phyloP scores from a whole-genome alignment of 1,284 basidiomycete species.

The Cystobasidium sp. region DNA sequence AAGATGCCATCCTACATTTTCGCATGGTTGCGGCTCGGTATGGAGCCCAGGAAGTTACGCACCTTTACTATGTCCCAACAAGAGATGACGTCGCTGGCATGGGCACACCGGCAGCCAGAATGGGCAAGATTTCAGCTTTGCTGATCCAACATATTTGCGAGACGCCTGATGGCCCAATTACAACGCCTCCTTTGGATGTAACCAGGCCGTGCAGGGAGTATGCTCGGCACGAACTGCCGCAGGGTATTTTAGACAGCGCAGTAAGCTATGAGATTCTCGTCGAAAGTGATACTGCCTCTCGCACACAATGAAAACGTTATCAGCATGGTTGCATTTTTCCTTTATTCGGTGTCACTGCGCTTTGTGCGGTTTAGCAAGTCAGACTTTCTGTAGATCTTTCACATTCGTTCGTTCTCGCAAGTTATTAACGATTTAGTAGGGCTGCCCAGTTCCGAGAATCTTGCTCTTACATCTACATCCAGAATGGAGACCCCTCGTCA shows the following conservation, averaged over 20 bases:
- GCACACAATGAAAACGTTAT: too few species aligned
- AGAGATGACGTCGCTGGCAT: not conserved
- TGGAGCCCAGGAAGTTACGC: conserved; percentile 30
- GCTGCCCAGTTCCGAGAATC: too few species aligned
- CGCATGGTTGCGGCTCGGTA: conserved; percentile 15
- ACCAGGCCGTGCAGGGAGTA: conserved; percentile 14
- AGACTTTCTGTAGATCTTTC: too few species aligned
- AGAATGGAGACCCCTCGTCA: too few species aligned
- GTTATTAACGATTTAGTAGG: too few species aligned
- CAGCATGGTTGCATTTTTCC: too few species aligned
- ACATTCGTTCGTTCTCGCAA: too few species aligned
- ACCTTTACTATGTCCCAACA: conserved; percentile 19
- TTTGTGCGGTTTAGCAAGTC: too few species aligned
- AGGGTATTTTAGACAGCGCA: not conserved
- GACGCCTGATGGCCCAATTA: conserved; percentile 14
- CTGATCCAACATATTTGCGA: conserved; percentile 27
- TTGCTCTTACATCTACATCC: too few species aligned
- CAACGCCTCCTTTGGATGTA: conserved; percentile 3
- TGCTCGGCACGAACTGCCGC: conserved; percentile 19
- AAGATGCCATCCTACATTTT: conserved; percentile 25
- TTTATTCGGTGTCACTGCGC: too few species aligned
- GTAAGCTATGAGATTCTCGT: conserved; percentile 29
- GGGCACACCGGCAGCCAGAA: not conserved
- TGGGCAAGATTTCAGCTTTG: conserved; percentile 18
- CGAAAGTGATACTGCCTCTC: not conserved